Conservation (phyloP, 2,329 filamentous ascomycete genomes). For the Aureobasidium sp. region DNA sequence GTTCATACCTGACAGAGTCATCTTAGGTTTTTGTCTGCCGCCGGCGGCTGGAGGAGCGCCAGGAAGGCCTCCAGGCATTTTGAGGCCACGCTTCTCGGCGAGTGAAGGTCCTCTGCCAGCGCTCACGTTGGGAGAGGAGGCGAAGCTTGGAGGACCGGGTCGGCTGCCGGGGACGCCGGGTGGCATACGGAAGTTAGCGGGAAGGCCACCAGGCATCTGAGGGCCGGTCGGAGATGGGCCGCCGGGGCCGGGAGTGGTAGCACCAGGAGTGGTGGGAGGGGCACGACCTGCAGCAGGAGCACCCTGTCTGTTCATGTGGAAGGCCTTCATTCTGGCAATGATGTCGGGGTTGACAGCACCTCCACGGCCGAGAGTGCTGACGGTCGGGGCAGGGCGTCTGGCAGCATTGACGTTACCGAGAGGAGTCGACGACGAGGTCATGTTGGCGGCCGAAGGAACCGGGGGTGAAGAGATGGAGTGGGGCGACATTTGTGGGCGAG, state of each 20-base stretch:
- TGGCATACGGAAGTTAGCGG: constrained; percentile 39
- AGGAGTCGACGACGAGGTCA: constrained; percentile 79
- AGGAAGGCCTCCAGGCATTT: constrained; percentile 50
- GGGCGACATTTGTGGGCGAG: constrained; percentile 40
- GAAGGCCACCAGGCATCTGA: constrained; percentile 29
- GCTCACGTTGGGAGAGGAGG: constrained; percentile 43
- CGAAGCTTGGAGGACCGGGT: constrained; percentile 36
- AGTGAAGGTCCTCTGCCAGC: constrained; percentile 48
- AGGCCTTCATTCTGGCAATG: constrained; percentile 62
- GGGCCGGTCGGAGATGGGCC: constrained; percentile 21
- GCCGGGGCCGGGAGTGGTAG: constrained; percentile 19
- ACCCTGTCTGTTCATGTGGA: constrained; percentile 59
- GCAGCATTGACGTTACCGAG: constrained; percentile 68
- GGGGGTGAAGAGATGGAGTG: constrained; percentile 54
- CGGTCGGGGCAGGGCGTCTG: constrained; percentile 44
- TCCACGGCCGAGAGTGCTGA: constrained; percentile 35
- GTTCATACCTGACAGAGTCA: constrained; percentile 40
- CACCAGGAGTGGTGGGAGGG: constrained; percentile 21
- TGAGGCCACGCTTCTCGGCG: constrained; percentile 61
- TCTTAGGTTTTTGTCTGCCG: constrained; percentile 34
- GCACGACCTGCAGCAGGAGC: constrained; percentile 34
- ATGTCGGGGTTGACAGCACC: constrained; percentile 50
- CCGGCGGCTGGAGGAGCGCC: constrained; percentile 35
- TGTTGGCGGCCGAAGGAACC: constrained; percentile 39
- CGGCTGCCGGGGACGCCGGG: constrained; percentile 22